Evolutionary conservation across 1,284 basidiomycete genomes (phyloP), one percentile per base, ranked within the genome.

Genomic region (Porodaedalea pini): DNA sequence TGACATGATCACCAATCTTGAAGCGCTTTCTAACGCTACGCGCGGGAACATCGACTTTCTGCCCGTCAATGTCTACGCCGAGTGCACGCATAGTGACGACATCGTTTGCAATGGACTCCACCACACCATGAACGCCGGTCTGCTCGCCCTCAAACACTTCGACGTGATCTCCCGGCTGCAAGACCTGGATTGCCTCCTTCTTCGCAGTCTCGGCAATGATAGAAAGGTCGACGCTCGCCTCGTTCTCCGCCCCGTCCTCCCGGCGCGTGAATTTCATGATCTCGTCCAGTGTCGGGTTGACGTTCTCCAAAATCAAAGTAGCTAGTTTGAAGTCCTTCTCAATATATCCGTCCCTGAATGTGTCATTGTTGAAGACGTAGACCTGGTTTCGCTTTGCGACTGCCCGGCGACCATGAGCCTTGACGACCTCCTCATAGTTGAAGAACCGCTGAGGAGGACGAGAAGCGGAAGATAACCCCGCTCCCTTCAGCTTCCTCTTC

Each of bases 141-240:
- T 98, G 94, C 72, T 98, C 95, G 40, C 97, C 96, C 70, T 98
- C 95, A 64, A 94, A 94, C 31, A 99, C 94, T 70, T 99, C 96
- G 54, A 99, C 86, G 65, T 96, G 92, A 72, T 99, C 96, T 58
- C 96, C 97, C 0, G 96, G 96, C 68, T 97, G 94, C n/a, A 99
- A 76, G 3, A 94, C 90, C 7, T 88, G 83, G 36, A 94, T 88
- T 5, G 91, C 90, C 2, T 90, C 89, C 68, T 92, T 93, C 49
- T 88, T 79, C 6, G 92, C 90, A 1, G 92, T 89, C 68, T 94
- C 92, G 0, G 93, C 92, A 60, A 97, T 93, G 58, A 91, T 81
- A 21, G 87, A 88, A 39, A 94, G 75, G 68, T 94, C 87, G 41
- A 94, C 82, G 11, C 76, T 73, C 47, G 74, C 73, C 58, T 88